phyloP scores from a whole-genome alignment of 768 basidiomycete genomes.

The Cantharellus cinnabarinus region DNA sequence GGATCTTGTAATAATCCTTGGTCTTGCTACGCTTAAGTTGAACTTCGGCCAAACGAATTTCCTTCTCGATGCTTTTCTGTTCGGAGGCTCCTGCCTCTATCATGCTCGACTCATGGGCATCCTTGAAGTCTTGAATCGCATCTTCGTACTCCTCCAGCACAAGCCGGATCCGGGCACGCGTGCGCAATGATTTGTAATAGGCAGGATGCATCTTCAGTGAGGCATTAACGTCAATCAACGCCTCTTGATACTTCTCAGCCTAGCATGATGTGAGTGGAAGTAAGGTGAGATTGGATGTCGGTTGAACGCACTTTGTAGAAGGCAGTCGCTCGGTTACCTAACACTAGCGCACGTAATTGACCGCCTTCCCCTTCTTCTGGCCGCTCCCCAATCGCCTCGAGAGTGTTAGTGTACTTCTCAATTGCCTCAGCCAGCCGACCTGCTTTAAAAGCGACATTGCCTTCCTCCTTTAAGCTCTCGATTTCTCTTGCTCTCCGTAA shows the following conservation, averaged over 20 bases:
- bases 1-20: constrained; percentile 77
- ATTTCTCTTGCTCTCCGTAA: constrained; percentile 67
- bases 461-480: constrained; percentile 68
- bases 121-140: constrained; percentile 54
- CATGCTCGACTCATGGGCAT: constrained; percentile 53
- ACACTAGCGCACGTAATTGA: constrained; percentile 54
- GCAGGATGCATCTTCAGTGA: constrained; percentile 40
- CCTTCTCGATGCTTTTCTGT: constrained; percentile 17
- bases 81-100: constrained; percentile 39
- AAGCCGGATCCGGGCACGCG: constrained; percentile 61
- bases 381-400: constrained; percentile 34
- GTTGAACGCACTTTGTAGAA: constrained; percentile 37
- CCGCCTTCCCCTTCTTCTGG: constrained; percentile 64
- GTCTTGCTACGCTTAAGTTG: constrained; percentile 73
- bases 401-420: constrained; percentile 45
- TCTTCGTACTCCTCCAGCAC: constrained; percentile 55
- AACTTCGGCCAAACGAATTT: constrained; percentile 65
- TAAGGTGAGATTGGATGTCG: neutral
- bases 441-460: constrained; percentile 53
- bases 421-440: constrained; percentile 40
- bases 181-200: constrained; percentile 73
- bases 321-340: constrained; percentile 72
- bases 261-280: constrained; percentile 12
- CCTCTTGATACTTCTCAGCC: constrained; percentile 45
- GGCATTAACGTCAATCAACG: constrained; percentile 46